phyloP scores from a whole-genome alignment of 352 stramenopile species.

The Pythium phragmiticola region DNA sequence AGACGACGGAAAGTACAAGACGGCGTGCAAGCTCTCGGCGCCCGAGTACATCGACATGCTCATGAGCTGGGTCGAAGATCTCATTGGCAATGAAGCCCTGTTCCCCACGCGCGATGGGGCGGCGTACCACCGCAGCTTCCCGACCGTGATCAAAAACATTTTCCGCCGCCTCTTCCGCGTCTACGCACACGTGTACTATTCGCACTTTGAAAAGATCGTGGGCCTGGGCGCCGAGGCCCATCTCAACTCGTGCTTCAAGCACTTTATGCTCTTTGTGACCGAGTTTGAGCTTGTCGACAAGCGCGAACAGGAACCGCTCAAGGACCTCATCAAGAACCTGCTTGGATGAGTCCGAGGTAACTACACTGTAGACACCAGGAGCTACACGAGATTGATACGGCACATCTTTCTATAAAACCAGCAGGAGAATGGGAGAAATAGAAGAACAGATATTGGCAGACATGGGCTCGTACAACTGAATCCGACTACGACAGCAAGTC shows the following conservation, averaged over 20 bases:
- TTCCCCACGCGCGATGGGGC: conserved; percentile 71
- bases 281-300: conserved; percentile 94
- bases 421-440: not conserved
- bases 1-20: conserved; percentile 72
- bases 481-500: conserved; percentile 46
- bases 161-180: conserved; percentile 96
- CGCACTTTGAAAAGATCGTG: conserved; percentile 95
- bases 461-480: too few species aligned
- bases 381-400: not conserved
- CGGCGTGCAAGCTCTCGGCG: conserved; percentile 61
- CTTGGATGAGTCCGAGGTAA: conserved; percentile 29
- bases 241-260: conserved; percentile 98
- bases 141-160: conserved; percentile 88
- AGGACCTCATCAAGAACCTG: conserved; percentile 94
- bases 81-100: conserved; percentile 78
- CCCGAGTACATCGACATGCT: conserved; percentile 93
- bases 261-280: conserved; percentile 97
- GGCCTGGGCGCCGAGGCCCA: conserved; percentile 93
- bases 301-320: conserved; percentile 93
- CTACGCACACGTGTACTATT: conserved; percentile 97
- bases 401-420: not conserved
- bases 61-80: conserved; percentile 90
- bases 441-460: too few species aligned
- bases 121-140: conserved; percentile 83
- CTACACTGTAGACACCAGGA: not conserved